Percentiles rank a stretch among this genome's conserved stretches.
Evolutionary conservation across 257 asterid genomes (phyloP).

Genomic region (Capsicum rhomboideum): DNA sequence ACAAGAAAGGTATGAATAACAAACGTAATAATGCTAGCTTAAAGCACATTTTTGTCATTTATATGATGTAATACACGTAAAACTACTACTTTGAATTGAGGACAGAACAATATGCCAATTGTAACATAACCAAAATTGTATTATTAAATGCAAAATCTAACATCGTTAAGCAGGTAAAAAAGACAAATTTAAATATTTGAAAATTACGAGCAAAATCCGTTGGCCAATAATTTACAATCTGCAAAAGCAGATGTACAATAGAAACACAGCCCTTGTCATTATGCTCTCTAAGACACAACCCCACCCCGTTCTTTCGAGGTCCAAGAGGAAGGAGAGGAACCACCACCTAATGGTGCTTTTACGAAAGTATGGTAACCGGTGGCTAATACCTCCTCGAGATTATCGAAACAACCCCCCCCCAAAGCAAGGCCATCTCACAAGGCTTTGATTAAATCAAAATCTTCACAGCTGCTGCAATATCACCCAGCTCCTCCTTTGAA

Average conservation of each 20-base stretch:
- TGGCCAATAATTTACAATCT: neutral
- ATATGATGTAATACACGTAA: neutral
- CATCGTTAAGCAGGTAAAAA: neutral
- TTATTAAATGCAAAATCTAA: neutral
- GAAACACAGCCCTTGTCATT: neutral
- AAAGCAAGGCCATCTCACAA: neutral
- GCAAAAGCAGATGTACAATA: neutral
- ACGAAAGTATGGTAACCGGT: too few species aligned
- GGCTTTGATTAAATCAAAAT: slow-evolving; percentile 23
- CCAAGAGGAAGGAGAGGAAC: too few species aligned
- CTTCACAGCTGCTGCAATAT: slow-evolving; percentile 50
- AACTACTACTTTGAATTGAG: neutral
- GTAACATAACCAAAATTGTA: neutral
- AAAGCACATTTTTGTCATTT: neutral
- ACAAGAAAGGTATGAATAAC: neutral
- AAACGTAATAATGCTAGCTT: neutral
- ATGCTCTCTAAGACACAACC: neutral
- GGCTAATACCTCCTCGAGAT: too few species aligned
- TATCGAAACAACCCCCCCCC: too few species aligned
- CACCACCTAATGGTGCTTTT: too few species aligned
- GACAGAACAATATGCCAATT: neutral
- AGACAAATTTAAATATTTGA: too few species aligned
- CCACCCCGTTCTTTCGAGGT: too few species aligned
- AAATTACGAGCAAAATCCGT: neutral
- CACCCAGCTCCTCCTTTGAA: slow-evolving; percentile 34